These are phyloP conservation scores for Capsicum pubescens DNA, from an alignment of 257 asterid genomes.

Conservation along the genomic window DNA sequence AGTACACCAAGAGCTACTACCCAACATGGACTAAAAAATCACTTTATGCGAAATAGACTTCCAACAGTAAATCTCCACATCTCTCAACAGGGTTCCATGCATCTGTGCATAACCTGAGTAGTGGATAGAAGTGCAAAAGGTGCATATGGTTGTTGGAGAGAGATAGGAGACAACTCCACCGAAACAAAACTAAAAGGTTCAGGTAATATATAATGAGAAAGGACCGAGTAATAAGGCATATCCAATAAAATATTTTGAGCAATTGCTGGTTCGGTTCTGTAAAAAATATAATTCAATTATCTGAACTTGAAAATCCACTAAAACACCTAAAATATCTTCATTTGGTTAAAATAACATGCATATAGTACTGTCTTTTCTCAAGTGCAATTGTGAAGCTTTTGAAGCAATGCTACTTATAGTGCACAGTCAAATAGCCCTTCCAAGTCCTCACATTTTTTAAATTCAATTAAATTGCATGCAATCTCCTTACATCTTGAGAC, in stretches of 20 bases:
- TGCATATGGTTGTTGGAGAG: no score
- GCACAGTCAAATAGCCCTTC: neutral
- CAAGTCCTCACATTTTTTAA: neutral
- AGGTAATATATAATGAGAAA: neutral
- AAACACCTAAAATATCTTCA: neutral
- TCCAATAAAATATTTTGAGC: neutral
- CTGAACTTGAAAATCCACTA: neutral
- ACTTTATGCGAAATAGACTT: neutral
- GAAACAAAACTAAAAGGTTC: neutral
- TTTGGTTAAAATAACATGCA: neutral
- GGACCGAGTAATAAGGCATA: neutral
- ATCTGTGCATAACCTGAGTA: neutral
- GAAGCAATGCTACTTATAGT: neutral
- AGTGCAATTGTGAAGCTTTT: neutral
- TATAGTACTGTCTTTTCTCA: neutral
- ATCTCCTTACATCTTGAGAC: neutral
- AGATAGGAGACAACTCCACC: neutral
- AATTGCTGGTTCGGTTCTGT: neutral
- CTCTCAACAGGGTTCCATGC: neutral
- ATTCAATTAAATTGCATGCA: neutral
- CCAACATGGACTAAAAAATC: neutral
- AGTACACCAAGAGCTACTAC: neutral
- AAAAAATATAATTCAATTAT: neutral
- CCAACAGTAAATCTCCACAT: constrained; percentile 1
- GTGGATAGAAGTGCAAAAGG: neutral